phyloP scores from a whole-genome alignment of 805 yeast genomes.

The Hanseniaspora nectarophila region DNA sequence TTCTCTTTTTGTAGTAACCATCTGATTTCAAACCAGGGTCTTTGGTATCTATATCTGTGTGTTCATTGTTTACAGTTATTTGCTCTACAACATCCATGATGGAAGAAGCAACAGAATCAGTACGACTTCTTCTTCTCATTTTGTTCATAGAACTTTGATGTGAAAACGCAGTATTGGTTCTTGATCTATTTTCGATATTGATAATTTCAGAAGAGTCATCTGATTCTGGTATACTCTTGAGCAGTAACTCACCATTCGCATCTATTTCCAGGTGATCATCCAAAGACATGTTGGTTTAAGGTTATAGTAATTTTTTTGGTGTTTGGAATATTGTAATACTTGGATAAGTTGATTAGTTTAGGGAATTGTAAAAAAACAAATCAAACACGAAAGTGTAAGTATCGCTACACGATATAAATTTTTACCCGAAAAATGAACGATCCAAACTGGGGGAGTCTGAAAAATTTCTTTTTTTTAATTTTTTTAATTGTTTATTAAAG shows the following conservation, averaged over 20 bases:
- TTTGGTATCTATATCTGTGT: constrained; percentile 63
- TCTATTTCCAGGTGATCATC: neutral
- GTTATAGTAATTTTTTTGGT: too few relatives aligned
- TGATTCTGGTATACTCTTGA: neutral
- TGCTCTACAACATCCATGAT: constrained; percentile 4
- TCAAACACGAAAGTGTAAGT: too few relatives aligned
- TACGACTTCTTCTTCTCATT: constrained; percentile 4
- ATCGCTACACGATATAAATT: too few relatives aligned
- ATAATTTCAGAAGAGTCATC: neutral
- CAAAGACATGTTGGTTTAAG: too few relatives aligned
- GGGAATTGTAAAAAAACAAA: too few relatives aligned
- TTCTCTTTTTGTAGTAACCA: constrained; percentile 49
- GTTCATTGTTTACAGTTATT: constrained; percentile 16
- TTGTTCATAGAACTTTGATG: neutral
- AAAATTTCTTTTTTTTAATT: too few relatives aligned
- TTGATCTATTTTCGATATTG: neutral
- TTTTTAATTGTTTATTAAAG: too few relatives aligned
- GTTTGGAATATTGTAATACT: too few relatives aligned
- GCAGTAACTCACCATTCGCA: neutral
- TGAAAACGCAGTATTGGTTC: neutral
- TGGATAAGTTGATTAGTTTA: too few relatives aligned
- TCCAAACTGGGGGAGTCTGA: too few relatives aligned
- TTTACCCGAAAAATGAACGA: too few relatives aligned
- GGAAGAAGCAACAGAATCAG: constrained; percentile 4
- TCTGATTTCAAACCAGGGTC: constrained; percentile 27